A percentile compares a stretch with the other conserved stretches of the same genome.
phyloP scores from a whole-genome alignment of 768 basidiomycete species.

The Termitomyces sp. region DNA sequence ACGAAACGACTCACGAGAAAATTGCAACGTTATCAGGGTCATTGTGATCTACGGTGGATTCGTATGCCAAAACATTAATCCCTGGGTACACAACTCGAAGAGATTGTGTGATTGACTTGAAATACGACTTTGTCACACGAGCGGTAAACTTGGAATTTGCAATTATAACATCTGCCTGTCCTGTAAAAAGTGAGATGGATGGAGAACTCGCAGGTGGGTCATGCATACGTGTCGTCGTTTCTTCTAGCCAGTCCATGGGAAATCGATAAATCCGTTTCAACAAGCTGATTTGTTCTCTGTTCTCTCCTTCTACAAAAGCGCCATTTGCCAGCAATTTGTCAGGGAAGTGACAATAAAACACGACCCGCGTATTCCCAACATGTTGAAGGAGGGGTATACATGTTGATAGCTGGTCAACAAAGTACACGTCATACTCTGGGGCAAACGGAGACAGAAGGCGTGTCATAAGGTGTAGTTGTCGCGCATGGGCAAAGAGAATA shows the following conservation, averaged over 20 bases:
- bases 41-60: conserved; percentile 34
- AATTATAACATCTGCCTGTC: conserved; percentile 85
- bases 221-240: conserved; percentile 77
- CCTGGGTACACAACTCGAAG: conserved; percentile 94
- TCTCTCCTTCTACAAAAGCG: conserved; percentile 54
- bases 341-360: conserved; percentile 98
- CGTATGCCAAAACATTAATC: conserved; percentile 80
- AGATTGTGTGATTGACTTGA: conserved; percentile 57
- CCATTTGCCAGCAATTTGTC: conserved; percentile 88
- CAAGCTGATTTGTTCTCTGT: conserved; percentile 38
- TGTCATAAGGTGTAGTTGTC: conserved; percentile 79
- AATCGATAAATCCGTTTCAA: conserved; percentile 78
- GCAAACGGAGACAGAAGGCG: conserved; percentile 53
- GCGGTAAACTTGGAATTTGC: conserved; percentile 91
- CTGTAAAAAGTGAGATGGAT: conserved; percentile 34
- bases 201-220: background rate
- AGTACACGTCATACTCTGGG: conserved; percentile 74
- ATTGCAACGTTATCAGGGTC: conserved; percentile 54
- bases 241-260: conserved; percentile 91
- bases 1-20: conserved; percentile 47
- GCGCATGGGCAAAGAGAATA: conserved; percentile 83
- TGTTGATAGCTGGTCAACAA: conserved; percentile 94
- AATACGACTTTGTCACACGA: conserved; percentile 73
- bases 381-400: conserved; percentile 80
- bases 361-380: conserved; percentile 70